Evolutionary conservation across 768 basidiomycete genomes (phyloP).

Genomic region (Rubroboletus pulcherrimus): DNA sequence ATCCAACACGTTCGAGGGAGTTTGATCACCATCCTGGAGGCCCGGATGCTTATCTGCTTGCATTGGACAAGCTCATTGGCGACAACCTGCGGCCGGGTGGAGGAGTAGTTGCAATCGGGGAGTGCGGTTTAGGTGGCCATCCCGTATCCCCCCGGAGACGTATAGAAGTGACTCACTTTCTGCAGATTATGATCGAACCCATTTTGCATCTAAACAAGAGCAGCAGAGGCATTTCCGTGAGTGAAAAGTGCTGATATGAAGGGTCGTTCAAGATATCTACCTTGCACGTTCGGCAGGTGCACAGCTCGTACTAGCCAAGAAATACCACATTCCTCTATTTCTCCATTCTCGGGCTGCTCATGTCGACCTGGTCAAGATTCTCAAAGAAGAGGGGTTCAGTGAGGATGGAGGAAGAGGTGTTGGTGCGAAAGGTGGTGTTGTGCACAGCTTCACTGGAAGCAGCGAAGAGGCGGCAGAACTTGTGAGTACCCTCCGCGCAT

Average conservation of each 20-base stretch:
- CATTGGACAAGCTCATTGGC: constrained; percentile 52
- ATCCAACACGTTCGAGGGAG: constrained; percentile 71
- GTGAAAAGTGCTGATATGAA: constrained; percentile 18
- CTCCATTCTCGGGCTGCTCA: constrained; percentile 81
- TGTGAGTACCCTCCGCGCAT: constrained; percentile 38
- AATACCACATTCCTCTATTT: constrained; percentile 71
- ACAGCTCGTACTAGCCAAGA: constrained; percentile 65
- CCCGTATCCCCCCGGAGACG: not conserved
- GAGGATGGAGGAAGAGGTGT: constrained; percentile 49
- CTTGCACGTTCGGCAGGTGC: constrained; percentile 30
- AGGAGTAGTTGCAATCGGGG: constrained; percentile 69
- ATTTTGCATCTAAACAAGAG: constrained; percentile 54
- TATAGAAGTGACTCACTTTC: not conserved
- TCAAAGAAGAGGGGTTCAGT: constrained; percentile 63
- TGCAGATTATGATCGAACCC: constrained; percentile 73
- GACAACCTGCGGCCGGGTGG: constrained; percentile 49
- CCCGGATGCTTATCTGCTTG: constrained; percentile 56
- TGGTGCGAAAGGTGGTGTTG: constrained; percentile 69
- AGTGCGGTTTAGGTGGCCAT: constrained; percentile 67
- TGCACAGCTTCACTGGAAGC: constrained; percentile 79
- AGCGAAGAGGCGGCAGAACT: constrained; percentile 59
- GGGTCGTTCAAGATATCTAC: not conserved
- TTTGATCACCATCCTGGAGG: constrained; percentile 58
- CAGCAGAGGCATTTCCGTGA: constrained; percentile 64
- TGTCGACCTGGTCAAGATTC: constrained; percentile 58